These are phyloP conservation scores for Vanderwaltozyma tropicalis DNA, from an alignment of 805 yeast species.

Conservation along the genomic window DNA sequence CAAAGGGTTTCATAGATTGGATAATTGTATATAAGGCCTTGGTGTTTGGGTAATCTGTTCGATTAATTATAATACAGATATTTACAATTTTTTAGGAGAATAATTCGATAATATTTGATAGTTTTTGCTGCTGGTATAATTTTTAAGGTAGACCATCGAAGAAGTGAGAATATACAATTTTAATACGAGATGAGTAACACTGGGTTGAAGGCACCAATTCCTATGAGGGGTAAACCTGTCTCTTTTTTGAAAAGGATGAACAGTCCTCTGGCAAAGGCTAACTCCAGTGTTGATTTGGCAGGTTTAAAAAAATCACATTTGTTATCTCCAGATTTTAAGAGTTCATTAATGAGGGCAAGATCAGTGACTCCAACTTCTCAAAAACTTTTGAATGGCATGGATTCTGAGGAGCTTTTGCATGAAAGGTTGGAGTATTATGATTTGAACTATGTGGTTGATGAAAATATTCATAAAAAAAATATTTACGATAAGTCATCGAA, in stretches of 20 bases:
- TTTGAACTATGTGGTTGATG: conserved; percentile 42
- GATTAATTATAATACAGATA: no score
- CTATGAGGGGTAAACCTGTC: conserved; percentile 13
- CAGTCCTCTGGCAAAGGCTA: background rate
- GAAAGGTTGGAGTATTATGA: conserved; percentile 33
- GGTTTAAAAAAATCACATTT: background rate
- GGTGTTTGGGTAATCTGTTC: no score
- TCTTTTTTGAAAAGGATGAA: conserved; percentile 8
- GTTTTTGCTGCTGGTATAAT: no score
- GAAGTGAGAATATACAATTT: no score
- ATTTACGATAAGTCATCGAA: conserved; percentile 29
- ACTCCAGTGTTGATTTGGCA: background rate
- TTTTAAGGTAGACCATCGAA: no score
- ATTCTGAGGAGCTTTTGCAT: conserved; percentile 16
- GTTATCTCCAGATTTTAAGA: background rate
- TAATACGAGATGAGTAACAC: no score
- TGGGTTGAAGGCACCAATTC: conserved; percentile 21
- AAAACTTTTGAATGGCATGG: conserved; percentile 11
- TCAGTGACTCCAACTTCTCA: conserved; percentile 19
- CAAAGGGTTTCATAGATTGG: no score
- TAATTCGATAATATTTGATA: no score
- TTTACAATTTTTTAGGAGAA: no score
- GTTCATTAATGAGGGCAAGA: conserved; percentile 5
- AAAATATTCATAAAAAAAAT: conserved; percentile 22
- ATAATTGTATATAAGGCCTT: no score